These are phyloP conservation scores for Exophiala spinifera DNA, from an alignment of 2,329 filamentous ascomycete genomes.

Conservation along the genomic window DNA sequence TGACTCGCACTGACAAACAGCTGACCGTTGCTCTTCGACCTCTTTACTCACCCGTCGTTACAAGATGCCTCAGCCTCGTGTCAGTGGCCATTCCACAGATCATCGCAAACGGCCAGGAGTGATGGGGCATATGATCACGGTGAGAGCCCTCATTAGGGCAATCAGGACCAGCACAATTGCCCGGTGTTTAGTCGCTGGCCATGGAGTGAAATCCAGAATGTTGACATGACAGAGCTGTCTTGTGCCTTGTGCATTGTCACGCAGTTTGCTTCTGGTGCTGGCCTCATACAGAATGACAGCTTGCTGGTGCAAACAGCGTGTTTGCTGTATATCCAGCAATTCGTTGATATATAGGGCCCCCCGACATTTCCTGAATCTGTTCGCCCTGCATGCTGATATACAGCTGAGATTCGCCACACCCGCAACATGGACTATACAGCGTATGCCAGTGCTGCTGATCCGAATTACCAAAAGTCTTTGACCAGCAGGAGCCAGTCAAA, in stretches of 20 bases:
- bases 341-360: neutral
- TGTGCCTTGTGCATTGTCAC: neutral
- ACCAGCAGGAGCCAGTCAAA: neutral
- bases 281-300: neutral
- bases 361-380: neutral
- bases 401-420: neutral
- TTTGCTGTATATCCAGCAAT: neutral
- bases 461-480: neutral
- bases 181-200: neutral
- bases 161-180: no score
- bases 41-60: no score
- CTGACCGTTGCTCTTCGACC: no score
- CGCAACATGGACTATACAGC: neutral
- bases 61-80: no score
- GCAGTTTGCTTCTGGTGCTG: neutral
- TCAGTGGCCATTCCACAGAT: no score
- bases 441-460: neutral
- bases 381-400: neutral
- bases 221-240: neutral
- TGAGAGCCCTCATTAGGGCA: no score
- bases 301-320: neutral
- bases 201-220: neutral
- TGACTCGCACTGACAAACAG: no score
- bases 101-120: no score
- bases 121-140: no score